A percentile compares a stretch with the other conserved stretches of the same genome.
Conservation (phyloP, 2,329 filamentous ascomycete species). For the Knufia fluminis region DNA sequence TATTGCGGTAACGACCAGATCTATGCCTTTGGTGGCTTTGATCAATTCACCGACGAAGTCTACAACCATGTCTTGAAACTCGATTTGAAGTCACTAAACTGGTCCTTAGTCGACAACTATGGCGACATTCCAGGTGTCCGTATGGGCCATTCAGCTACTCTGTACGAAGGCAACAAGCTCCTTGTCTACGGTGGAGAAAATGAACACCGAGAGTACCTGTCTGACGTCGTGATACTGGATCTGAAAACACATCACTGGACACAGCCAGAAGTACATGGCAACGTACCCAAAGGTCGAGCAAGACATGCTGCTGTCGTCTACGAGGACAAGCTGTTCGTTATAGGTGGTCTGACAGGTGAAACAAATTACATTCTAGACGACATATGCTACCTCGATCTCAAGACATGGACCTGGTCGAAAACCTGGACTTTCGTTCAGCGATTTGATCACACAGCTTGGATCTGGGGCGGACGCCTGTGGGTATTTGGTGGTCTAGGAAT, state of each 20-base stretch:
- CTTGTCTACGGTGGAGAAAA: slow-evolving; percentile 97
- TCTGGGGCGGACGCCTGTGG: slow-evolving; percentile 89
- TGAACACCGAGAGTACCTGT: slow-evolving; percentile 89
- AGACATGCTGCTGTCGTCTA: slow-evolving; percentile 89
- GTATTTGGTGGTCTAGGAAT: slow-evolving; percentile 91
- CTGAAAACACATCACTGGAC: slow-evolving; percentile 92
- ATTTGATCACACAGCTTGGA: slow-evolving; percentile 91
- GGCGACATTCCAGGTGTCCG: slow-evolving; percentile 30
- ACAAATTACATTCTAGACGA: slow-evolving; percentile 90
- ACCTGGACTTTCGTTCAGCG: slow-evolving; percentile 91
- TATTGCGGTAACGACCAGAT: slow-evolving; percentile 97
- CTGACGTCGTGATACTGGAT: slow-evolving; percentile 92
- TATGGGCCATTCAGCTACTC: slow-evolving; percentile 80
- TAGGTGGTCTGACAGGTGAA: slow-evolving; percentile 89
- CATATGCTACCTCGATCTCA: slow-evolving; percentile 91
- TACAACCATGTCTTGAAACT: slow-evolving; percentile 94
- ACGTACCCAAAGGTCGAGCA: slow-evolving; percentile 78
- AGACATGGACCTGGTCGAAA: slow-evolving; percentile 95
- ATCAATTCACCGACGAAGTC: slow-evolving; percentile 96
- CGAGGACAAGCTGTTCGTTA: slow-evolving; percentile 92
- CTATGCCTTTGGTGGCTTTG: slow-evolving; percentile 95
- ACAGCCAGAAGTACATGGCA: slow-evolving; percentile 76
- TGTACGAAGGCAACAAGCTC: slow-evolving; percentile 91
- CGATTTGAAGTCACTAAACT: slow-evolving; percentile 79
- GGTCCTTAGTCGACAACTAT: slow-evolving; percentile 96